Base-by-base conservation (phyloP, 2,329 filamentous ascomycete genomes). In the Monilinia laxa region DNA sequence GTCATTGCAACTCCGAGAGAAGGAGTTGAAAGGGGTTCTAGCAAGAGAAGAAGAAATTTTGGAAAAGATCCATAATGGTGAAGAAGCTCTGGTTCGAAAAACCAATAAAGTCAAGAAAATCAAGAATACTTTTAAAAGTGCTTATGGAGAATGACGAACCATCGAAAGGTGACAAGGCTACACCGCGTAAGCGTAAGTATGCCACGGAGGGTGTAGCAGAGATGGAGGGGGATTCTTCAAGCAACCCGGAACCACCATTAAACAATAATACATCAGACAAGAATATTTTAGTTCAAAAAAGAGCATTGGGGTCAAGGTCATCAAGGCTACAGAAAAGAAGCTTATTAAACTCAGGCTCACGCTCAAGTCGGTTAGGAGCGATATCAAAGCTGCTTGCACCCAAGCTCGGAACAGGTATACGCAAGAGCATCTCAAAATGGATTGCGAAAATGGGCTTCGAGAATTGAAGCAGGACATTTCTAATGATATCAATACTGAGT, bases 361-460 rank as follows among this genome's bases (percentile, higher is more conserved):
- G 2, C 31, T 65, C 6, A 59, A 40, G 12, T 38, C 0, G 6
- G 16, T 45, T 1, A 49, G 9, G 3, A 25, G 28, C 1, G 45
- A 59, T 0, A 60, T 65, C 1, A 52, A 65, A 42, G n/a, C 14
- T 35, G 14, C 4, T 0, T 65, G 63, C 12, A 65, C 55, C 1
- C 45, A 52, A 1, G 45, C 42, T 14, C 18, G 55, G 0, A 65
- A 35, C 1, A 4, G 11, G 0, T 65, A 65, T 12, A 53, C 47
- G 0, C 45, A 40, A 16, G 31, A 45, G 14, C 45, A 65, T n/a
- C 28, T 65, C 6, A 49, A 4, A 7, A 45, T 59, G 10, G 54
- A 65, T 4, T 65, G 59, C n/a, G 42, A 59, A 1, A 65, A 65
- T 28, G 45, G 54, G 16, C 53, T 65, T 0, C 10, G 45, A 23